Evolutionary conservation across 805 yeast species (phyloP), one percentile per base, ranked within the genome.

Genomic region (Candida rishiriensis): DNA sequence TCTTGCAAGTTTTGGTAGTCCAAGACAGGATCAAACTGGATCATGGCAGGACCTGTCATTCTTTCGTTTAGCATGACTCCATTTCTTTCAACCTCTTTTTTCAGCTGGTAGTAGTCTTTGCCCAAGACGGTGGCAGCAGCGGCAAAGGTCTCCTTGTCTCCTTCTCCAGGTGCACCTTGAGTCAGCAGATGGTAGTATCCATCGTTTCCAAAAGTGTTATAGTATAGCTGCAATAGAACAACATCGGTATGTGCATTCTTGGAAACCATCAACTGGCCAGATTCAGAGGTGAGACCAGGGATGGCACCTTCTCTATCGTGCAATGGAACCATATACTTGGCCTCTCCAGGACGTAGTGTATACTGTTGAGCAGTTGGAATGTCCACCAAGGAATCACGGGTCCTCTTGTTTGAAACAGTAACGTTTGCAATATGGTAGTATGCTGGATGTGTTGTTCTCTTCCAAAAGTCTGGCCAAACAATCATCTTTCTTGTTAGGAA

Each of bases 141-240:
- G 42, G 82, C 68, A 48, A 83, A 82, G 0, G 91, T 83, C 52
- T 85, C 91, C 56, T 85, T 85, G 58, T 85, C 91, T 40, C 91
- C 93, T 64, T 83, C 88, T n/a, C 93, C 93, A 3, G 76, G 77
- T 34, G 71, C 72, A 31, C 78, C 83, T 58, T 78, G 77, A 0
- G 82, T 72, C 42, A 79, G 67, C n/a, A 79, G 61, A 21, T 77
- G 76, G 50, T 79, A 79, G 51, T 74, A 79, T 43, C 75, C 69
- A n/a, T 70, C 69, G 2, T 83, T 83, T 0, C 85, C 85, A 54
- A 75, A 78, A 34, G 75, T 57, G 53, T 81, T 81, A 55, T 81
- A 81, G 55, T 79, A 81, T 30, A 79, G 57, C 0, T 85, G 76
- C 18, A 81, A 61, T 38, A 80, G 63, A 29, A 81, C 63, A 9